phyloP scores from a whole-genome alignment of 2,329 filamentous ascomycete genomes.

The Penicillium janthinellum region DNA sequence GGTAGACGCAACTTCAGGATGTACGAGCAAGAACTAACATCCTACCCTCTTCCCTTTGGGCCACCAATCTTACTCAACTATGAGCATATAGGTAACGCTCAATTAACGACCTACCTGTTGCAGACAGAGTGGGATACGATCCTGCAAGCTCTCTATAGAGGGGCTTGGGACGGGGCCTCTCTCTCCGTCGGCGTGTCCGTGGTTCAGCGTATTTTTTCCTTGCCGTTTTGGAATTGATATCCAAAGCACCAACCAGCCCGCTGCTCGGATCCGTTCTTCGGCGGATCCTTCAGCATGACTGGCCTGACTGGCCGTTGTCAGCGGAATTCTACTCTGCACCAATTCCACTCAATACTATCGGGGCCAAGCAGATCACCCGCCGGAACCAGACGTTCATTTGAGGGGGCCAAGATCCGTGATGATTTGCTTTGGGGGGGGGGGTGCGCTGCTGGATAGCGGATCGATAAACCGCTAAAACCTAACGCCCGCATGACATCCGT shows the following conservation, averaged over 20 bases:
- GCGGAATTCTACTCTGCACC: not conserved
- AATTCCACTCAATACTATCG: slow-evolving; percentile 2
- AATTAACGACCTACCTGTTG: not conserved
- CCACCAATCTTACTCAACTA: not conserved
- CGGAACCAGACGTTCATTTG: not conserved
- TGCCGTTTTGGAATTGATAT: not conserved
- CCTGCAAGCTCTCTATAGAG: not conserved
- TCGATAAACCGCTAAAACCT: slow-evolving; percentile 40
- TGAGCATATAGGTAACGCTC: not conserved
- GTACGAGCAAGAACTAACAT: not conserved
- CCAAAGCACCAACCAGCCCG: not conserved
- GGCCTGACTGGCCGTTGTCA: slow-evolving; percentile 4
- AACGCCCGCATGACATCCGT: slow-evolving; percentile 37
- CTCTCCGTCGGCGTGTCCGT: slow-evolving; percentile 1
- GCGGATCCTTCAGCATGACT: slow-evolving; percentile 16
- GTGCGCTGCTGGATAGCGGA: slow-evolving; percentile 34
- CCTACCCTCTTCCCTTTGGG: not conserved
- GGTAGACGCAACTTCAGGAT: not conserved
- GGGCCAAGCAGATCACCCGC: slow-evolving; percentile 24
- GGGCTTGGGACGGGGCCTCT: not conserved
- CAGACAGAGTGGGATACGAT: not conserved
- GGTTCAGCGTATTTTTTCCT: not conserved
- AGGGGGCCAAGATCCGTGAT: slow-evolving; percentile 12
- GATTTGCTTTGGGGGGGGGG: slow-evolving; percentile 19
- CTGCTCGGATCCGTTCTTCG: slow-evolving; percentile 4